Base-by-base conservation (phyloP, 176 grass and related monocot species). In the Saccharum spontaneum region DNA sequence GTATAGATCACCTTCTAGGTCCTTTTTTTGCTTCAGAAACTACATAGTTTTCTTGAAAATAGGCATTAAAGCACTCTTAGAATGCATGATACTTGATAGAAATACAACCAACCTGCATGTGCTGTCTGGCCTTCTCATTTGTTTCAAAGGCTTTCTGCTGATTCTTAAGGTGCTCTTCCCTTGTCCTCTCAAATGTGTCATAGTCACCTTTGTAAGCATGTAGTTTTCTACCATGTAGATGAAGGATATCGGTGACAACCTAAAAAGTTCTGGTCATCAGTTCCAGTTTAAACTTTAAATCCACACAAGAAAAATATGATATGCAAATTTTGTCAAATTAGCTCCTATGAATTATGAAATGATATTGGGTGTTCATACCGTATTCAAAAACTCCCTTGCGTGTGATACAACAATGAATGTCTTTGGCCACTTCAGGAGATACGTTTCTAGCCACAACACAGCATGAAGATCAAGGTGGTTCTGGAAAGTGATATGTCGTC, bases 381-480 rank as follows among this genome's bases (percentile, higher is more conserved):
- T 98, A 83, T 98, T 98, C 49, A 98, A 79, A 83, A 98, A 98
- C 75, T 98, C 96, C 84, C 96, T 91, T 52, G 96, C 96, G 31
- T 95, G 96, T 39, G 96, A 98, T 80, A 98, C 93, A 66, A 98
- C 96, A 83, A 98, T 95, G 70, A 98, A 94, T 73, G 96, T 95
- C 89, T 95, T 98, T 46, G 96, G 96, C 96, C 96, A 98, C 77
- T 90, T 98, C 76, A 92, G 73, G n/a, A 98, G 96, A 87, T 95
- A 94, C 30, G 85, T 31, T 73, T 98, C 96, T 81, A 95, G 82
- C 96, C 96, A 98, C 49, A 95, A 92, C 48, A 98, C 96, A 71
- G 93, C 96, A 81, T 98, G 96, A 39, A 98, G 96, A 98, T 98
- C 96, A 75, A 98, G 89, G 87, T 98, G 96, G 81, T 98, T 98